Evolutionary conservation across 257 asterid species (phyloP), one percentile per base, ranked within the genome.

Genomic region (Lycium ferocissimum): DNA sequence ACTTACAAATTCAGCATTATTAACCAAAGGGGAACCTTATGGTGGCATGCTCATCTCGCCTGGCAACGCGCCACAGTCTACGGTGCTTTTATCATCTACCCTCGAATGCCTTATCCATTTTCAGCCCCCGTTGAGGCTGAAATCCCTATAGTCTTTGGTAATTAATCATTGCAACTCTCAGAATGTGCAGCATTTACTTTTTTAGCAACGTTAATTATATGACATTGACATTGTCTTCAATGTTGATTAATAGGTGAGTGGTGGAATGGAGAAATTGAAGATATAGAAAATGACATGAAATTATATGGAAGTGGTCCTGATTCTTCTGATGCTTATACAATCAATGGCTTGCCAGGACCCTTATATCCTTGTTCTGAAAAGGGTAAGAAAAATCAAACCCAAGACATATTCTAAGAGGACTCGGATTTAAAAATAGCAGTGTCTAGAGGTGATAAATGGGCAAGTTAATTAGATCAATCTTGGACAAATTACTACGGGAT

Each of bases 331-430:
- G 99, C 98, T 49, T 95, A 94, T 84, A 95, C 98, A 86, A 92
- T 95, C 58, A 94, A 95, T 87, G 99, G 97, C 79, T 90, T 93
- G 18, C 99, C 99, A 4, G 99, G 98, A 13, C 97, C 98, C 1
- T 80, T 89, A 9, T 94, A 94, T 84, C 90, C 91, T 47, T 93
- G 98, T 65, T 92, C 99, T 78, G 61, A 73, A 78, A 87, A 92
- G 88, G 98, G 98, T 94, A 72, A 84, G 3, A 26, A 4, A n/a
- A 9, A 3, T 70, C 14, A 15, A 38, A 14, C 47, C 47, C 2
- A 33, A 6, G 47, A 5, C 33, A 26, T 26, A 26, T 26, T 26
- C 33, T 26, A 26, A 26, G 33, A 26, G 33, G 33, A 26, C 33
- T 26, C 33, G 33, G 33, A 26, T 26, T 26, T 26, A 26, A 35